Evolutionary conservation across 208 protist genomes (phyloP).

Genomic region (Wallacemonas rigidus): DNA sequence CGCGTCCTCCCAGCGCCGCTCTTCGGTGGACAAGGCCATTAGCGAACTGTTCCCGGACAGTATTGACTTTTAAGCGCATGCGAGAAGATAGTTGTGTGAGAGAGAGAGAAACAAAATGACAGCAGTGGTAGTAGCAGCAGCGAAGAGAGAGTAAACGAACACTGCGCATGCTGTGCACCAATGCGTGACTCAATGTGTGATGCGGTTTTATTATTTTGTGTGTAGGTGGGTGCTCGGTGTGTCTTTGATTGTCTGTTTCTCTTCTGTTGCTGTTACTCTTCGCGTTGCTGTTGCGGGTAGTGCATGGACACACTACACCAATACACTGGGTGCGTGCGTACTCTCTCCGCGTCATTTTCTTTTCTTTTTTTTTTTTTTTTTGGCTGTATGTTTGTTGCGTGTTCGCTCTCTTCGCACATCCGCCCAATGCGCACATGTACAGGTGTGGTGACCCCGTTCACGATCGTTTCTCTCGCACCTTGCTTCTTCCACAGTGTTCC

Average conservation of each 20-base stretch:
- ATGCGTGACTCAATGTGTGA: no score
- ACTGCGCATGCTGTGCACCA: no score
- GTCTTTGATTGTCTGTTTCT: conserved; percentile 10
- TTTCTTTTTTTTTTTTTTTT: conserved; percentile 16
- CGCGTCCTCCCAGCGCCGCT: neutral
- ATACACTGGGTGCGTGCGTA: no score
- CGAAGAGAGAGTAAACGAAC: neutral
- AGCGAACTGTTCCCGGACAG: conserved; percentile 4
- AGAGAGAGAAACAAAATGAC: neutral
- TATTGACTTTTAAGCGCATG: neutral
- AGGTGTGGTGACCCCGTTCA: no score
- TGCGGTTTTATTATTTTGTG: neutral
- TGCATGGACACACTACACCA: no score
- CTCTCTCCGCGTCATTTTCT: conserved; percentile 7
- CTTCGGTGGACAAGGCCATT: conserved; percentile 10
- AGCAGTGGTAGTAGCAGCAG: no score
- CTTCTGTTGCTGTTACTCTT: conserved; percentile 3
- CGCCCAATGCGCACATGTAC: no score
- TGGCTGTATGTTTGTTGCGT: neutral
- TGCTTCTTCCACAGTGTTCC: neutral
- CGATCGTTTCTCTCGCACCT: conserved; percentile 4
- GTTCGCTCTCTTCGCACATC: no score
- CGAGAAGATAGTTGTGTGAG: no score
- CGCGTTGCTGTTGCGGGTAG: no score
- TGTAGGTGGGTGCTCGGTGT: neutral